These are phyloP conservation scores for Suillus alpinus DNA, from an alignment of 768 basidiomycete species.

Conservation along the genomic window DNA sequence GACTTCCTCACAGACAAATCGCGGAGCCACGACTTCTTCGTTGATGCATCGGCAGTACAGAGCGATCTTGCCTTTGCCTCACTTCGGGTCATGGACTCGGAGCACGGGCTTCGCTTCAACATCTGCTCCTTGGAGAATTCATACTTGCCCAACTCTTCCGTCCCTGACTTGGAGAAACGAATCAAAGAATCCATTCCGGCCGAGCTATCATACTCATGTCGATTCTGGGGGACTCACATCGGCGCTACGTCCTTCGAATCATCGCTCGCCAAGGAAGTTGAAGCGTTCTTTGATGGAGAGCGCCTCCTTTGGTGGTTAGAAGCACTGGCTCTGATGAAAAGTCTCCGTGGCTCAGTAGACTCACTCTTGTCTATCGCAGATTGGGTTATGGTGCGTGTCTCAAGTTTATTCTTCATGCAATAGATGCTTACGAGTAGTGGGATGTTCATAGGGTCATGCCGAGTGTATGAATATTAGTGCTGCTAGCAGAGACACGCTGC, in stretches of 20 bases:
- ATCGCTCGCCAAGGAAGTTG: conserved; percentile 12
- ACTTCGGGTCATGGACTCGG: conserved; percentile 22
- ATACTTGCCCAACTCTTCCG: conserved; percentile 19
- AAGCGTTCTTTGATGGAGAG: conserved; percentile 18
- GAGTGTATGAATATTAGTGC: neutral
- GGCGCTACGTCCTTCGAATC: neutral
- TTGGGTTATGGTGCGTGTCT: neutral
- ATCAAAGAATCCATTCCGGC: conserved; percentile 21
- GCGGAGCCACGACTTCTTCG: conserved; percentile 12
- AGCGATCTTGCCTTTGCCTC: conserved; percentile 13
- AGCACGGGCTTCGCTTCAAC: conserved; percentile 15
- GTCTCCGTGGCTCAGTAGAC: neutral
- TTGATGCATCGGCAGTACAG: neutral
- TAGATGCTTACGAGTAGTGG: neutral
- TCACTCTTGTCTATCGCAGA: neutral
- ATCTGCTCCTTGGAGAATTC: conserved; percentile 21
- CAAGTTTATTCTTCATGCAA: neutral
- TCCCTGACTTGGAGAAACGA: conserved; percentile 11
- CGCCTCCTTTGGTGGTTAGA: neutral
- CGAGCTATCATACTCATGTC: conserved; percentile 29
- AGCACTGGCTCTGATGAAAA: conserved; percentile 11
- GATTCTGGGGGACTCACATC: conserved; percentile 32
- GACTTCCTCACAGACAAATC: conserved; percentile 20
- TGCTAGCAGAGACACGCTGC: conserved; percentile 4
- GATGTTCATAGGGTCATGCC: neutral